Percentiles rank a stretch among this genome's conserved stretches.
These are phyloP conservation scores for Hanseniaspora mollemarum DNA, from an alignment of 805 yeast genomes.

Conservation along the genomic window DNA sequence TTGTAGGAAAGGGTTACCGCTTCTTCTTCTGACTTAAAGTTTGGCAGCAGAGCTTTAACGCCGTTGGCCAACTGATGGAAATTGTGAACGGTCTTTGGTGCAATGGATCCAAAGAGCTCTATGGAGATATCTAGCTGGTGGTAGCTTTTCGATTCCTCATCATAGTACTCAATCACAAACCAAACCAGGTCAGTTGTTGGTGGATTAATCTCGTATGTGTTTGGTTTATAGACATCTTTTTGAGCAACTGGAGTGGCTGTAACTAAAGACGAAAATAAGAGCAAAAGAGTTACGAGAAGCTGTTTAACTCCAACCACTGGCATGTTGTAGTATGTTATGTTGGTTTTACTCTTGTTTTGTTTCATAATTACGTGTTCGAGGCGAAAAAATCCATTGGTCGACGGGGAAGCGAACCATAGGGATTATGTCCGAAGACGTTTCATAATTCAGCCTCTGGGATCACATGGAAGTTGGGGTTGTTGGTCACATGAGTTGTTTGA, in stretches of 20 bases:
- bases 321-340: neutral
- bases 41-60: slow-evolving; percentile 31
- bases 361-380: too few species aligned
- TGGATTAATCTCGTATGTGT: slow-evolving; percentile 28
- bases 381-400: too few species aligned
- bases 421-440: too few species aligned
- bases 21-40: slow-evolving; percentile 21
- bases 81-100: slow-evolving; percentile 52
- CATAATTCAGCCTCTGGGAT: too few species aligned
- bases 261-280: neutral
- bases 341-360: neutral
- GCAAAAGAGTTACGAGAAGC: neutral
- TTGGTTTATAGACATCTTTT: slow-evolving; percentile 3
- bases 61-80: slow-evolving; percentile 41
- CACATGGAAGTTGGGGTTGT: too few species aligned
- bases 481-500: too few species aligned
- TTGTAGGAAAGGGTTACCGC: slow-evolving; percentile 35
- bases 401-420: too few species aligned
- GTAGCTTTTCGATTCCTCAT: slow-evolving; percentile 18
- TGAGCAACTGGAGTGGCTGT: neutral
- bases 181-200: slow-evolving; percentile 25
- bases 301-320: too few species aligned
- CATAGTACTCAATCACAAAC: slow-evolving; percentile 24
- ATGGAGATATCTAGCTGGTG: slow-evolving; percentile 34
- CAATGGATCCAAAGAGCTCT: slow-evolving; percentile 55